Percentiles rank a stretch among this genome's conserved stretches.
phyloP scores from a whole-genome alignment of 2,329 filamentous ascomycete genomes.

The Gremmenia infestans region DNA sequence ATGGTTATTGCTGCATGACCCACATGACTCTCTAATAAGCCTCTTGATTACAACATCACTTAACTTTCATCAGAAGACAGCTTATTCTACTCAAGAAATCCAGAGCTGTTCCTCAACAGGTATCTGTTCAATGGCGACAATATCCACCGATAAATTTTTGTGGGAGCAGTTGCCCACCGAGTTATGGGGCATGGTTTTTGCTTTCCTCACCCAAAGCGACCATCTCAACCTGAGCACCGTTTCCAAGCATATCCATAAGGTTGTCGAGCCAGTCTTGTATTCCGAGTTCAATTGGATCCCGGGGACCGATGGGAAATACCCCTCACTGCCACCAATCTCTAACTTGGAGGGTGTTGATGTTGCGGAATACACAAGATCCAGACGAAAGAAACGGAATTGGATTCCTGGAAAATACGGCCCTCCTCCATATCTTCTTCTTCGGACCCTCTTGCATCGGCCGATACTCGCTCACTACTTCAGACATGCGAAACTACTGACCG shows the following conservation, averaged over 20 bases:
- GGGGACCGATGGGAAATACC: not conserved
- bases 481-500: slow-evolving; percentile 1
- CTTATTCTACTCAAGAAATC: no score
- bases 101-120: no score
- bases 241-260: not conserved
- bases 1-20: no score
- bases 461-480: slow-evolving; percentile 1
- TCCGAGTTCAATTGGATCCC: slow-evolving; percentile 10
- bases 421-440: slow-evolving; percentile 9
- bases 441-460: slow-evolving; percentile 5
- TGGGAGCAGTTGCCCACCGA: no score
- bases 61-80: no score
- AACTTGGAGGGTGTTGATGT: not conserved
- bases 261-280: slow-evolving; percentile 7
- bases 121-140: no score
- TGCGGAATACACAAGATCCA: not conserved
- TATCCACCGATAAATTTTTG: no score
- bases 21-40: no score
- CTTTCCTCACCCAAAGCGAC: no score
- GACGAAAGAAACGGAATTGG: not conserved
- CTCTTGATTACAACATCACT: no score
- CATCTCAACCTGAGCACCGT: not conserved
- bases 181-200: no score
- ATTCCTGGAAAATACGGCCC: not conserved
- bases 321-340: not conserved